These are phyloP conservation scores for Clarkia xantiana DNA, from an alignment of 345 rosid species.

Conservation along the genomic window DNA sequence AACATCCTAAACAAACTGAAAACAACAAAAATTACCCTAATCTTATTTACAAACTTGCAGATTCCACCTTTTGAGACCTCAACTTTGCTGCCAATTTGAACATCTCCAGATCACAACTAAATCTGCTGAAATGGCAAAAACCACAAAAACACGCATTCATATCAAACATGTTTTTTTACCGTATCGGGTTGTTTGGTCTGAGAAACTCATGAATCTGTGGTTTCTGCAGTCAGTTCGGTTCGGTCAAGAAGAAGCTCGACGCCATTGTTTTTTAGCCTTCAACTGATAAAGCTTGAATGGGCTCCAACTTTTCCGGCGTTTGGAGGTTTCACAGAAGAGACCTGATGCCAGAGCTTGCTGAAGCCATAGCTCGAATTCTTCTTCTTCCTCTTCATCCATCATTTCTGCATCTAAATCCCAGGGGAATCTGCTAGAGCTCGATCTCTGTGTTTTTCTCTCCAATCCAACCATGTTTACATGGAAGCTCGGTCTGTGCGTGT, in stretches of 20 bases:
- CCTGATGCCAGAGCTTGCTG: slow-evolving; percentile 87
- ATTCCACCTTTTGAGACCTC: too few relatives aligned
- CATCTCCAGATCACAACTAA: too few relatives aligned
- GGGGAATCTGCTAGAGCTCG: slow-evolving; percentile 71
- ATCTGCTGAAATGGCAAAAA: too few relatives aligned
- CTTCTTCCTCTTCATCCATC: slow-evolving; percentile 86
- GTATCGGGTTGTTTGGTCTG: too few relatives aligned
- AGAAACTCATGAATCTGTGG: background rate
- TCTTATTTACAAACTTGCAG: too few relatives aligned
- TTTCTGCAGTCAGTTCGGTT: background rate
- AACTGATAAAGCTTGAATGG: slow-evolving; percentile 75
- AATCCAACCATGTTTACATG: slow-evolving; percentile 91
- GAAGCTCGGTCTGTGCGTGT: slow-evolving; percentile 92
- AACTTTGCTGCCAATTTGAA: too few relatives aligned
- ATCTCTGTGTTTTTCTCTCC: slow-evolving; percentile 70
- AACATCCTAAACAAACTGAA: too few relatives aligned
- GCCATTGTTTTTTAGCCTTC: slow-evolving; percentile 82
- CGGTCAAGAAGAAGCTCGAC: slow-evolving; percentile 49
- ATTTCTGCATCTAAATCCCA: slow-evolving; percentile 90
- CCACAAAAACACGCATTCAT: too few relatives aligned
- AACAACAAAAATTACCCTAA: too few relatives aligned
- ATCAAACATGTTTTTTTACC: too few relatives aligned
- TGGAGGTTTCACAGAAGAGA: slow-evolving; percentile 74
- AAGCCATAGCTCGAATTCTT: slow-evolving; percentile 83
- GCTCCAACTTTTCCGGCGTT: slow-evolving; percentile 91